Base-by-base conservation (phyloP, 768 basidiomycete species). In the Dictyophora rubrovolvata region DNA sequence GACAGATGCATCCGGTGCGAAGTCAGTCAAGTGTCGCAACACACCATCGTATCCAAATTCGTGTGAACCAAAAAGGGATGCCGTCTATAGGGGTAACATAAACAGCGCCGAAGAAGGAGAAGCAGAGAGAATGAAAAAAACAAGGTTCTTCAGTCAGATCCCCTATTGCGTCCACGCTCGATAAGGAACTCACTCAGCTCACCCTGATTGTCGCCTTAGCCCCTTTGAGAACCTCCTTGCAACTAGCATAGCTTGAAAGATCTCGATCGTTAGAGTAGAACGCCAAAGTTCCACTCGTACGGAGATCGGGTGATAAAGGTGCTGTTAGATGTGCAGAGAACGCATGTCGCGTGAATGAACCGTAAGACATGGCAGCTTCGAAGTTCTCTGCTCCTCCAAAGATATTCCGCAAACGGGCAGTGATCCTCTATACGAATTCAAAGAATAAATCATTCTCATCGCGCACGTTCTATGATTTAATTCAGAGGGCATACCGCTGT, bases 341-440 rank as follows among this genome's bases (percentile, higher is more conserved):
- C 0, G 93, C 83, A 56, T 84, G 83, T 59, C 84, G 82, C 0
- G 28, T 98, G 67, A 87, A 87, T 1, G 94, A 95, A 0, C 94
- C 95, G 17, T 87, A 75, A 0, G 93, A 82, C 11, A 89, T 69
- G 55, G 88, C 87, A 14, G 86, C 90, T 28, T 28, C 28, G 28
- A 28, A 28, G 2, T 82, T 81, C 70, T 99, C 95, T 16, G 87
- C 95, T 7, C 92, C 89, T 22, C 95, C 95, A 64, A 98, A 87
- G 5, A 87, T 80, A 70, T 98, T 98, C 14, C 89, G 79, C 46
- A 97, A 71, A 54, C 87, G 83, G 7, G 82, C 92, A 28, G 28
- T 28, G 7, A 28, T 80, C 56, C 85, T 87, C 93, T 87, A 61
- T 0, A 42, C n/a, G n/a, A n/a, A n/a, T n/a, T n/a, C n/a, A 52